Conservation (phyloP, 176 grass and related monocot genomes). For the Oryza meyeriana region DNA sequence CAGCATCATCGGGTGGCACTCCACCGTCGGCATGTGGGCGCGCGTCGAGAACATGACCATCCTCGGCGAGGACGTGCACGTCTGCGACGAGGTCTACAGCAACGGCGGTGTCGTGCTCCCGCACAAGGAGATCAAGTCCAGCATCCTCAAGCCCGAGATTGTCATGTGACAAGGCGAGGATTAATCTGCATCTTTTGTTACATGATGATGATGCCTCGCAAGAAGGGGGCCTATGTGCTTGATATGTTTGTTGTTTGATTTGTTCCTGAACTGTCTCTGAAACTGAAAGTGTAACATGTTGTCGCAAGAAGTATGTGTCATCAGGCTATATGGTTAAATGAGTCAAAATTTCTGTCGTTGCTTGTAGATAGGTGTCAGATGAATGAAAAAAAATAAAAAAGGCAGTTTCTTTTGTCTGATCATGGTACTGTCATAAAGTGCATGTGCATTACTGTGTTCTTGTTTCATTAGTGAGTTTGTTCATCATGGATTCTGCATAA, state of each 20-base stretch:
- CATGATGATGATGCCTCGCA: not conserved
- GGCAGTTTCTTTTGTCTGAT: not conserved
- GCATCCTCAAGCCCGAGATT: conserved; percentile 86
- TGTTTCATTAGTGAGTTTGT: not conserved
- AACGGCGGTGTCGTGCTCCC: conserved; percentile 89
- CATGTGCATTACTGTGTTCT: not conserved
- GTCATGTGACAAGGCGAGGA: conserved; percentile 54
- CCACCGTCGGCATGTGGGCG: conserved; percentile 82
- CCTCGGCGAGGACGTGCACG: conserved; percentile 84
- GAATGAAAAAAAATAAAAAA: not conserved
- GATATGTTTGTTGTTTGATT: conserved; percentile 46
- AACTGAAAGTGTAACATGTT: conserved; percentile 43
- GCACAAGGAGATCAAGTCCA: conserved; percentile 95
- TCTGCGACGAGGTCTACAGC: conserved; percentile 92
- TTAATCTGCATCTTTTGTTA: not conserved
- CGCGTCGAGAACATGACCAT: conserved; percentile 96
- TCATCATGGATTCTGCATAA: not conserved
- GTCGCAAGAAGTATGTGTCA: not conserved
- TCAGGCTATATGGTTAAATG: conserved; percentile 8
- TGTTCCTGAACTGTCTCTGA: conserved; percentile 18
- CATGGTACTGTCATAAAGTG: not conserved
- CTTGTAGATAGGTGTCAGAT: conserved; percentile 37
- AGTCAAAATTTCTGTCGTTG: not conserved
- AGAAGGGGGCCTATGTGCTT: not conserved
- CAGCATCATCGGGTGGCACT: conserved; percentile 89